phyloP scores from a whole-genome alignment of 805 yeast species.

The Crinitomyces ghanaensis region DNA sequence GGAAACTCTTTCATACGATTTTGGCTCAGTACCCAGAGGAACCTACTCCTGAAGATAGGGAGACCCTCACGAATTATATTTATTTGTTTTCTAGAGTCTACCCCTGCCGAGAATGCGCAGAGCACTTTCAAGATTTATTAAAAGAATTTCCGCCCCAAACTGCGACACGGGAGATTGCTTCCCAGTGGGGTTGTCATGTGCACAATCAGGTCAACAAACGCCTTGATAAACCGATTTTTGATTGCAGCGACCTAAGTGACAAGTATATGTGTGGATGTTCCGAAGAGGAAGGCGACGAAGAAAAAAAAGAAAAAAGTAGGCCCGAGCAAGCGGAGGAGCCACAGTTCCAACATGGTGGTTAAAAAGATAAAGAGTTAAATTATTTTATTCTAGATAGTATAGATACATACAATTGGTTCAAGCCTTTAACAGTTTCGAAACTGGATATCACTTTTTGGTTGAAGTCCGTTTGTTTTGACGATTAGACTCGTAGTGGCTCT shows the following conservation, averaged over 20 bases:
- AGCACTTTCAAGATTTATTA: slow-evolving; percentile 69
- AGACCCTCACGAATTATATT: slow-evolving; percentile 53
- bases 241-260: slow-evolving; percentile 74
- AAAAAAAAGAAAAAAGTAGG: slow-evolving; percentile 15
- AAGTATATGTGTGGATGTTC: slow-evolving; percentile 98
- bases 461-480: not conserved
- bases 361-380: too few species aligned
- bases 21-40: slow-evolving; percentile 83
- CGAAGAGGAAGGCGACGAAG: slow-evolving; percentile 46
- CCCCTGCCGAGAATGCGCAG: slow-evolving; percentile 81
- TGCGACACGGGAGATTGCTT: slow-evolving; percentile 63
- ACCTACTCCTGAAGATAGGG: slow-evolving; percentile 54
- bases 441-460: too few species aligned
- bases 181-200: slow-evolving; percentile 91
- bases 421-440: too few species aligned
- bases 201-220: slow-evolving; percentile 79
- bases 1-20: slow-evolving; percentile 88
- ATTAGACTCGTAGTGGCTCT: slow-evolving; percentile 21
- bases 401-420: too few species aligned
- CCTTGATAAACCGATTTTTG: slow-evolving; percentile 59
- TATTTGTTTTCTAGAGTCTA: slow-evolving; percentile 78
- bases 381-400: slow-evolving; percentile 1
- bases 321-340: slow-evolving; percentile 2
- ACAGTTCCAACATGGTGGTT: slow-evolving; percentile 6
- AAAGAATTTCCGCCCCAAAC: slow-evolving; percentile 76